Evolutionary conservation across 176 grass and related monocot genomes (phyloP).

Genomic region (Bolboschoenus planiculmis): DNA sequence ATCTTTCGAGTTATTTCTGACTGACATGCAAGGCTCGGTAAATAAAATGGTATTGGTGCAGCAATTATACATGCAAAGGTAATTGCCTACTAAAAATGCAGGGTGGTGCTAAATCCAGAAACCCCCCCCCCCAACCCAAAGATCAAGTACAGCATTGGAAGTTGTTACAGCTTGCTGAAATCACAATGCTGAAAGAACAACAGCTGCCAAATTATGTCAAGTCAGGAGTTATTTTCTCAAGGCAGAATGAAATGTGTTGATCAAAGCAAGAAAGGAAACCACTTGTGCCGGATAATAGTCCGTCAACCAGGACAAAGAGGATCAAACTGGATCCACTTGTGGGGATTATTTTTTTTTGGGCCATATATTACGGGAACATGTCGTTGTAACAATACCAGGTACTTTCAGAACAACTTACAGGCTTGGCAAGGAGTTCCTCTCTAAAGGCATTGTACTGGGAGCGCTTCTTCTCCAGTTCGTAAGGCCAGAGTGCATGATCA

Average conservation of each 20-base stretch:
- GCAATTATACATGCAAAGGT: background rate
- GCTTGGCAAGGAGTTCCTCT: slow-evolving; percentile 86
- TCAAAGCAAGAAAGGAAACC: background rate
- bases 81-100: background rate
- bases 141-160: background rate
- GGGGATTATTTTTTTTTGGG: background rate
- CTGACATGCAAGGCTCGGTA: slow-evolving; percentile 35
- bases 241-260: background rate
- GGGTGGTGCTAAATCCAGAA: background rate
- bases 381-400: background rate
- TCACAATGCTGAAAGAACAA: background rate
- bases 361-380: background rate
- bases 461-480: slow-evolving; percentile 87
- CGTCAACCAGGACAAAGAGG: background rate
- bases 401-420: slow-evolving; percentile 55
- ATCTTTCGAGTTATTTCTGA: slow-evolving; percentile 93
- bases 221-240: background rate
- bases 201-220: background rate
- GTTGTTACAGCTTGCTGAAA: background rate
- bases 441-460: slow-evolving; percentile 72
- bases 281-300: background rate
- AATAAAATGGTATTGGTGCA: background rate
- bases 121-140: background rate
- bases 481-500: slow-evolving; percentile 69
- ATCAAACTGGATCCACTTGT: background rate